A percentile compares a stretch with the other conserved stretches of the same genome.
phyloP scores from a whole-genome alignment of 225 moss, liverwort and hornwort species.

The Anthoceros angustus region DNA sequence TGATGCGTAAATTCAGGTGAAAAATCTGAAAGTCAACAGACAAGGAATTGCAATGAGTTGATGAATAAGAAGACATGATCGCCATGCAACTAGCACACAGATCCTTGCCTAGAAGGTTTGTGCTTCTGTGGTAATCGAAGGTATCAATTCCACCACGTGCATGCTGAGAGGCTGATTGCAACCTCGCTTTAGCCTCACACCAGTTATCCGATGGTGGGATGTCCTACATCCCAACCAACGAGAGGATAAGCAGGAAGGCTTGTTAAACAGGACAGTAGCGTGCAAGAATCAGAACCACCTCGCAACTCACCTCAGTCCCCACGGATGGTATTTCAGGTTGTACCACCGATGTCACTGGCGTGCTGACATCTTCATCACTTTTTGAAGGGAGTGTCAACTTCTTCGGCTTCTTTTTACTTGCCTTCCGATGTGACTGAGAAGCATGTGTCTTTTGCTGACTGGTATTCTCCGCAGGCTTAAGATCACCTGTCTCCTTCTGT shows the following conservation, averaged over 20 bases:
- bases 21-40: background rate
- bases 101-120: no score
- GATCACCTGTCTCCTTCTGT: constrained; percentile 16
- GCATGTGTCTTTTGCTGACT: constrained; percentile 12
- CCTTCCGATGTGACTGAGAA: constrained; percentile 12
- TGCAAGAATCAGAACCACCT: no score
- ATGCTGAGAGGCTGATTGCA: background rate
- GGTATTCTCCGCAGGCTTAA: constrained; percentile 12
- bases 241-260: background rate
- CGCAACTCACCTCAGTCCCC: no score
- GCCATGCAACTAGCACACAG: no score
- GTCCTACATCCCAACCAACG: background rate
- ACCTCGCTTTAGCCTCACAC: background rate
- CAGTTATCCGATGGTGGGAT: background rate
- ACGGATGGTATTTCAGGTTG: no score
- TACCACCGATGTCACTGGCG: no score
- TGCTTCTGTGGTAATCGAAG: no score
- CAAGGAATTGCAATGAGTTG: background rate
- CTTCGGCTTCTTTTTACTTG: background rate
- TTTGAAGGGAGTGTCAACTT: no score
- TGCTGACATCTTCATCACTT: no score
- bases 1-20: constrained; percentile 8
- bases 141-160: no score
- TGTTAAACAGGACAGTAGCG: no score
- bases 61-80: background rate